Conservation (phyloP, 306 rosid genomes). For the Rosa chinensis region DNA sequence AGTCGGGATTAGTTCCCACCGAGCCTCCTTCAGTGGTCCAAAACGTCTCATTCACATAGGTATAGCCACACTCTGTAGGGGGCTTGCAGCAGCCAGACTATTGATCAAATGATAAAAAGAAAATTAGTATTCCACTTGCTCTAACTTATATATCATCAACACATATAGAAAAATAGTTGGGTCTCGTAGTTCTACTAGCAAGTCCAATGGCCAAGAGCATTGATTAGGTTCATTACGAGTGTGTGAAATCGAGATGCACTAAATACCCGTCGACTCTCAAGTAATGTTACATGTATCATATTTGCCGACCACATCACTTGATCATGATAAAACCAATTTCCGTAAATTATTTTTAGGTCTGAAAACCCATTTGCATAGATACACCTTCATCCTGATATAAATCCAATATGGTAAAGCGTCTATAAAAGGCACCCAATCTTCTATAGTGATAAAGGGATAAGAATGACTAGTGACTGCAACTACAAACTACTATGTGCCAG, state of each 20-base stretch:
- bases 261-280: too few species aligned
- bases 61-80: slow-evolving; percentile 66
- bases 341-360: background rate
- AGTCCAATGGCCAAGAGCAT: background rate
- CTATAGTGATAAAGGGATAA: background rate
- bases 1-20: slow-evolving; percentile 41
- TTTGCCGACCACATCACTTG: background rate
- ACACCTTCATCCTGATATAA: slow-evolving; percentile 1
- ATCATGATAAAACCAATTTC: background rate
- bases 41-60: slow-evolving; percentile 59
- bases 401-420: background rate
- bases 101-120: slow-evolving; percentile 8
- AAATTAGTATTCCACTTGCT: background rate
- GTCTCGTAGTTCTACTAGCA: background rate
- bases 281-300: background rate
- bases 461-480: background rate
- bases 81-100: slow-evolving; percentile 99
- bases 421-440: slow-evolving; percentile 4
- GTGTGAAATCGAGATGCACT: background rate
- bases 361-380: background rate
- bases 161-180: background rate
- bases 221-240: background rate
- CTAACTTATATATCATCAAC: background rate
- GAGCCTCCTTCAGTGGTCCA: slow-evolving; percentile 52
- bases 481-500: background rate